These are phyloP conservation scores for Oryza longistaminata DNA, from an alignment of 176 grass and related monocot species.

Conservation along the genomic window DNA sequence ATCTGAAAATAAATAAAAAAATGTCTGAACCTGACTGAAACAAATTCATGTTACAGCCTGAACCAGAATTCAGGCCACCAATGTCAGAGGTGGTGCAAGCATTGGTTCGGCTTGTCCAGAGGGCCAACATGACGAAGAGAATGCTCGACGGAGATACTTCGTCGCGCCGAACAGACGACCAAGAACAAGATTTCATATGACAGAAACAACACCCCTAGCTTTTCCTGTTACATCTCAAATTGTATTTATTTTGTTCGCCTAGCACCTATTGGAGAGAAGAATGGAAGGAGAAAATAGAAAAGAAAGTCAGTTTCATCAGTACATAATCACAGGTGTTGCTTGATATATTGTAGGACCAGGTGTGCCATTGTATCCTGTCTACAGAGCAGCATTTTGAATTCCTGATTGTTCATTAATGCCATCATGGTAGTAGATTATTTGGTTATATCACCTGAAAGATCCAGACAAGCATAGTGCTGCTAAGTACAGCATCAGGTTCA, in stretches of 20 bases:
- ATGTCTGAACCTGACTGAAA: neutral
- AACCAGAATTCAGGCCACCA: slow-evolving; percentile 79
- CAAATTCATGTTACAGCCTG: slow-evolving; percentile 48
- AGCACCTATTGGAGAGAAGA: slow-evolving; percentile 8
- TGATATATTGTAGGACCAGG: slow-evolving; percentile 3
- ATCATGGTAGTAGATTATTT: slow-evolving; percentile 28
- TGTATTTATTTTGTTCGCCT: slow-evolving; percentile 30
- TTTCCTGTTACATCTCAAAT: slow-evolving; percentile 2
- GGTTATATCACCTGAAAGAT: neutral
- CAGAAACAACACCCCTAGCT: neutral
- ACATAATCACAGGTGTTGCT: slow-evolving; percentile 43
- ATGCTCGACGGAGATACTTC: slow-evolving; percentile 52
- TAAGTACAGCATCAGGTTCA: neutral
- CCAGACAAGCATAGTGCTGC: neutral
- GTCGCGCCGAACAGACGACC: slow-evolving; percentile 41
- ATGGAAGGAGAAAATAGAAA: neutral
- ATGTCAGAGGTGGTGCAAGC: slow-evolving; percentile 88
- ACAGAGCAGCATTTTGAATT: neutral
- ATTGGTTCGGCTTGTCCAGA: slow-evolving; percentile 69
- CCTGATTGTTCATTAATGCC: slow-evolving; percentile 12
- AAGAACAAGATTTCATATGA: slow-evolving; percentile 62
- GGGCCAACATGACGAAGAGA: slow-evolving; percentile 80
- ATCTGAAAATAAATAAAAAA: too few species aligned
- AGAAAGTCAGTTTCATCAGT: slow-evolving; percentile 1
- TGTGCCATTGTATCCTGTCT: neutral